A percentile compares a stretch with the other conserved stretches of the same genome.
Evolutionary conservation across 148 eudicot species (phyloP).

Genomic region (Vaccinium vitisidaea): DNA sequence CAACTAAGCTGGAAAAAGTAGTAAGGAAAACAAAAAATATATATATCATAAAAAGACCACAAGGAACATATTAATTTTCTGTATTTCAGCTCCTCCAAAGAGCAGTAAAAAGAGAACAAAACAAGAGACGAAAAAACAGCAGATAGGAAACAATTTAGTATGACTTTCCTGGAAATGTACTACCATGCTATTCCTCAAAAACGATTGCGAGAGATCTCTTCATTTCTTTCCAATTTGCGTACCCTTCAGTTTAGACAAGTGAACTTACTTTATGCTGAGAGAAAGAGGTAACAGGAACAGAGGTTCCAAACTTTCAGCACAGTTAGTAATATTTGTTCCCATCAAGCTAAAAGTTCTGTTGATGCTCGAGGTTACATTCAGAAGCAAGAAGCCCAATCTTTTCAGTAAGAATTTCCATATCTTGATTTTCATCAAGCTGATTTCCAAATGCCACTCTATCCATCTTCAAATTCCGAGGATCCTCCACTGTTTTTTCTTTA

Average conservation of each 20-base stretch:
- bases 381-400: constrained; percentile 44
- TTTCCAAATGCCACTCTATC: constrained; percentile 6
- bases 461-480: not conserved
- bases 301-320: not conserved
- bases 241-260: not conserved
- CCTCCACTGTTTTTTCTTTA: not conserved
- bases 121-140: not conserved
- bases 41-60: not conserved
- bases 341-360: not conserved
- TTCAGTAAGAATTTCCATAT: constrained; percentile 39
- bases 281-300: not conserved
- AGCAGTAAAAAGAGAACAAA: not conserved
- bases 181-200: not conserved
- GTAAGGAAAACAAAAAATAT: not conserved
- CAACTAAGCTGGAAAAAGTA: not conserved
- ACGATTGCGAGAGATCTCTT: not conserved
- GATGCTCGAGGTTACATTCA: constrained; percentile 12
- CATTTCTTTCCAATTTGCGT: not conserved
- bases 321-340: not conserved
- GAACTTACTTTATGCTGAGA: not conserved
- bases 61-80: not conserved
- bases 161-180: not conserved
- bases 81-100: not conserved
- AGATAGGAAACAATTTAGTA: not conserved
- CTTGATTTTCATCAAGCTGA: constrained; percentile 20